Conservation (phyloP, 768 basidiomycete genomes). For the Pleurotus djamor region DNA sequence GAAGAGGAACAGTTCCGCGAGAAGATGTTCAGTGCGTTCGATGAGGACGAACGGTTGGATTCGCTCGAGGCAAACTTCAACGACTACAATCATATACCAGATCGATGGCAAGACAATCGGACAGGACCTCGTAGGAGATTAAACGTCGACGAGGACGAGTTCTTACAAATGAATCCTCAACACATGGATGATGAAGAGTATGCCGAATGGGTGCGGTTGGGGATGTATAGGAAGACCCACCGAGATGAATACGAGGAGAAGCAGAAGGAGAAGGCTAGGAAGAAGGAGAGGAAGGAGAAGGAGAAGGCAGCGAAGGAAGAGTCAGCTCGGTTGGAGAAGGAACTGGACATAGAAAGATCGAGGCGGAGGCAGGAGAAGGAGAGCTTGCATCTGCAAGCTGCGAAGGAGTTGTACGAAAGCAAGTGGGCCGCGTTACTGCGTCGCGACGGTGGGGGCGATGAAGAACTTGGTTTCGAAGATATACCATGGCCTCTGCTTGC, state of each 20-base stretch:
- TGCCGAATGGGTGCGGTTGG: constrained; percentile 79
- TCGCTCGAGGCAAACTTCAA: constrained; percentile 62
- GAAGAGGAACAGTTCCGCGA: constrained; percentile 71
- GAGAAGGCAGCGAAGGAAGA: constrained; percentile 55
- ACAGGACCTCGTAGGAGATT: constrained; percentile 20
- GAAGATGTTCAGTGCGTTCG: constrained; percentile 71
- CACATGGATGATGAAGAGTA: constrained; percentile 86
- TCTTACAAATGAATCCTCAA: constrained; percentile 39
- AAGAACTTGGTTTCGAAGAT: constrained; percentile 44
- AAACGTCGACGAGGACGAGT: constrained; percentile 28
- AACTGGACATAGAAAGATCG: constrained; percentile 50
- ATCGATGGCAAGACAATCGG: constrained; percentile 52
- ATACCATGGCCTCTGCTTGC: constrained; percentile 73
- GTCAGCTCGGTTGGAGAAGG: constrained; percentile 45
- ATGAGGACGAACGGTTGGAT: constrained; percentile 70
- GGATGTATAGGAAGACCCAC: constrained; percentile 81
- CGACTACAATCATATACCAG: constrained; percentile 69
- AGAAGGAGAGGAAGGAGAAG: constrained; percentile 49
- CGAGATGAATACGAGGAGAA: constrained; percentile 66
- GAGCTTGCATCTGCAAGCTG: constrained; percentile 37
- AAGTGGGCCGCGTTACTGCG: constrained; percentile 55
- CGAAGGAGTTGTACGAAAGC: constrained; percentile 51
- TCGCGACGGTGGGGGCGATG: constrained; percentile 15
- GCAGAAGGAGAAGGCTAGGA: constrained; percentile 50
- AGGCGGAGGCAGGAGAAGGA: constrained; percentile 48